Percentiles rank a stretch among this genome's conserved stretches.
Conservation (phyloP, 768 basidiomycete genomes). For the Leccinum disarticulatum region DNA sequence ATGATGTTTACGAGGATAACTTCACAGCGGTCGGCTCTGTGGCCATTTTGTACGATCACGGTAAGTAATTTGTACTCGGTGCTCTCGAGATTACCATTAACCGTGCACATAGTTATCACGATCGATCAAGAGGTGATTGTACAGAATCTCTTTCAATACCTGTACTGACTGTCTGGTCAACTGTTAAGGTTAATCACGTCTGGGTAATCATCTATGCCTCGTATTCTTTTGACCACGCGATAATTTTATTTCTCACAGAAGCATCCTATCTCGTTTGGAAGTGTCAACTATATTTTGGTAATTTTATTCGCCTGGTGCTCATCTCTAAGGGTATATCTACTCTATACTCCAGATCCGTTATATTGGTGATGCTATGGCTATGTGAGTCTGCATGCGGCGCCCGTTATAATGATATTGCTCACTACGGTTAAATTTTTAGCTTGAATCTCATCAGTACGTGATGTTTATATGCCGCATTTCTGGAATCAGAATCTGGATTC, state of each 20-base stretch:
- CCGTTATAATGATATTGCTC: background rate
- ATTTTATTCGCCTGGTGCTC: background rate
- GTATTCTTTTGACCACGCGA: background rate
- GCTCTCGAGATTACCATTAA: background rate
- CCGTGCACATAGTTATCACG: slow-evolving; percentile 6
- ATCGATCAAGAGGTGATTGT: background rate
- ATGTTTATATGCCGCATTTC: background rate
- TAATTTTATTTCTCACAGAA: slow-evolving; percentile 5
- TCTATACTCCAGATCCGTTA: slow-evolving; percentile 9
- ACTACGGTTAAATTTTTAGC: background rate
- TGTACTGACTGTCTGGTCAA: background rate
- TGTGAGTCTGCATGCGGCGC: slow-evolving; percentile 1
- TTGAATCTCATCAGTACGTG: slow-evolving; percentile 12
- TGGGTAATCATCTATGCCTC: background rate
- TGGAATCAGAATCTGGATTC: background rate
- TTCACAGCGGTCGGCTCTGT: background rate
- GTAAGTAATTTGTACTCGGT: background rate
- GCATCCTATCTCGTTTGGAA: slow-evolving; percentile 11
- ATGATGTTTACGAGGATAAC: background rate
- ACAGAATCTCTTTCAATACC: background rate
- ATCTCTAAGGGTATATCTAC: background rate
- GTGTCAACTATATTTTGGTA: slow-evolving; percentile 15
- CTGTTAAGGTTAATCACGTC: background rate
- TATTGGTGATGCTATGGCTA: slow-evolving; percentile 11
- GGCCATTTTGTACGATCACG: background rate